Base-by-base conservation (phyloP, 2,329 filamentous ascomycete species). In the Aspergillus spinulosporus region DNA sequence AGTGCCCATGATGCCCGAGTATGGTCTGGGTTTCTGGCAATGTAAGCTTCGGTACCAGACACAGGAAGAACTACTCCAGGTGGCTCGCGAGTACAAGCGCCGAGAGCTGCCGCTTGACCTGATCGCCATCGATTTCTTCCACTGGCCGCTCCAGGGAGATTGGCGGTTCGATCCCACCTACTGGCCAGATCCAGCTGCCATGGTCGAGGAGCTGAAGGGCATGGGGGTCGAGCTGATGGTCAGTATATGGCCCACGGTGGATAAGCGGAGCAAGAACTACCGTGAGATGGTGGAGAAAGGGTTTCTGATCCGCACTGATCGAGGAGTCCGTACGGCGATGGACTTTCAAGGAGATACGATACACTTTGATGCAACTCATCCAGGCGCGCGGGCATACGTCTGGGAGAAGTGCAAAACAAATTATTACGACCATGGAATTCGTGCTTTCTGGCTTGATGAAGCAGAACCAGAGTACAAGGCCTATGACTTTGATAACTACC, bases 101-200 rank as follows among this genome's bases (percentile, higher is more conserved):
- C 73, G 84, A 1, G 66, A 81, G 0, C 66, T 88, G 12, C 85
- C 85, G 0, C 74, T 88, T 14, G 84, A 87, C 64, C 65, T 88
- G 2, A 87, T 88, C n/a, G 85, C 88, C 0, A 74, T 84, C 36
- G 86, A 88, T 63, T 88, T 84, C 67, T 88, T 88, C 67, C 85
- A 88, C 65, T 88, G 86, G 86, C 80, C 81, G 6, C 75, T 76
- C 6, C 84, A 88, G 65, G 86, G 86, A 4, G 86, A 88, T 53
- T 88, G 86, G 85, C 82, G 78, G 39, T 88, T 88, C 60, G 86
- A 89, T 63, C 72, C 78, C 0, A 77, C 76, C 0, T 88, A 82
- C 62, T 88, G 84, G 84, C 86, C 86, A 0, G 82, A 88, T 65
- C 84, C 84, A 28, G 78, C 83, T 45, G 82, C 82, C 3, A 88